These are phyloP conservation scores for Geotrichum restrictum DNA, from an alignment of 1,139 yeast species.

Conservation along the genomic window DNA sequence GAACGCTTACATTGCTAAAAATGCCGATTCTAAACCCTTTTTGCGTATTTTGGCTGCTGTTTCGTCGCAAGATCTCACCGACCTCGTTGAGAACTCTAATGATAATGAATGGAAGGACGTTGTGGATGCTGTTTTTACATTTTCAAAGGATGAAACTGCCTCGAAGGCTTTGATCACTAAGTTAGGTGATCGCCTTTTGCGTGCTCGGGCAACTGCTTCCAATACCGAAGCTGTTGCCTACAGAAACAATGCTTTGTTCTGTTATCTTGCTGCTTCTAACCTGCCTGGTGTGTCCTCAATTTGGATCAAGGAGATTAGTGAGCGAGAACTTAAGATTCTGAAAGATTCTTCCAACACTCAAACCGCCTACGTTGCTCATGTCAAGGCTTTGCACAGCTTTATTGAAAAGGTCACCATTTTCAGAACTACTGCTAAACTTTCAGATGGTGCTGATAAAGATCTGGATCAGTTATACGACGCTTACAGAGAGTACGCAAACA, in stretches of 20 bases:
- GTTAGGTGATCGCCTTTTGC: slow-evolving; percentile 69
- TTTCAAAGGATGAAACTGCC: slow-evolving; percentile 43
- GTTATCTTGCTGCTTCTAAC: slow-evolving; percentile 78
- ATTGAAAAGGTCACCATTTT: slow-evolving; percentile 80
- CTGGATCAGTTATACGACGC: slow-evolving; percentile 54
- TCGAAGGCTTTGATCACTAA: slow-evolving; percentile 56
- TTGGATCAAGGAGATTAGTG: slow-evolving; percentile 77
- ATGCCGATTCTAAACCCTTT: slow-evolving; percentile 52
- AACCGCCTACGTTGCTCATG: slow-evolving; percentile 81
- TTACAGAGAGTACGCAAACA: slow-evolving; percentile 71
- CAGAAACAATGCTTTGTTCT: slow-evolving; percentile 70
- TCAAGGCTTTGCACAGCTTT: slow-evolving; percentile 73
- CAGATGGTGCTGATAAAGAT: slow-evolving; percentile 33
- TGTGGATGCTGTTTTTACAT: slow-evolving; percentile 65
- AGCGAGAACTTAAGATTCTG: slow-evolving; percentile 52
- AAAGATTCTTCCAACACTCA: slow-evolving; percentile 42
- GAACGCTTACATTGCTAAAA: slow-evolving; percentile 62
- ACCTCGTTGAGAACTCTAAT: slow-evolving; percentile 73
- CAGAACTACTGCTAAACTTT: slow-evolving; percentile 43
- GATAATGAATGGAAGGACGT: slow-evolving; percentile 79
- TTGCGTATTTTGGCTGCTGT: slow-evolving; percentile 72
- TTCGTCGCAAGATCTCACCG: slow-evolving; percentile 58
- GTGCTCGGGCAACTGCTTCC: slow-evolving; percentile 34
- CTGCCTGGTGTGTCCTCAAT: slow-evolving; percentile 72
- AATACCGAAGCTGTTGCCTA: slow-evolving; percentile 36